These are phyloP conservation scores for Diaporthe citri DNA, from an alignment of 2,329 filamentous ascomycete species.

Conservation along the genomic window DNA sequence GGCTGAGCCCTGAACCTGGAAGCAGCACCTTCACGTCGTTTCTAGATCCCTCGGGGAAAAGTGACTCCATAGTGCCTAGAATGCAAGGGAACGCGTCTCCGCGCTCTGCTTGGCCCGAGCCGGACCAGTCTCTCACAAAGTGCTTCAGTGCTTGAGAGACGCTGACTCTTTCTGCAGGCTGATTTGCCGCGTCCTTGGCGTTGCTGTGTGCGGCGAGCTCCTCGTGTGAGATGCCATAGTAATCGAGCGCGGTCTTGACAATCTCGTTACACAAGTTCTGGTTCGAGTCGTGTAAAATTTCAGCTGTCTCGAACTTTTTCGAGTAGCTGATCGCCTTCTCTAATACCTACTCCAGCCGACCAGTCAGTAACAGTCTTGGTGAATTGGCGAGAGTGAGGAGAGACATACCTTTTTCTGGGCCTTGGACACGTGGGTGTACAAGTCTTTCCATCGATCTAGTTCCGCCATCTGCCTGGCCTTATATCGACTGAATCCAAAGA, in stretches of 20 bases:
- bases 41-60: not conserved
- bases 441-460: not conserved
- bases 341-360: not conserved
- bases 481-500: not conserved
- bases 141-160: not conserved
- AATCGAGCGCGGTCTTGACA: not conserved
- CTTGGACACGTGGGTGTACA: not conserved
- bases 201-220: slow-evolving; percentile 4
- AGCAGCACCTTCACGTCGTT: not conserved
- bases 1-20: not conserved
- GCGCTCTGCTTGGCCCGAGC: not conserved
- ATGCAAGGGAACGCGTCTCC: not conserved
- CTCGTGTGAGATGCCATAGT: not conserved
- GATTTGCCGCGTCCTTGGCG: not conserved
- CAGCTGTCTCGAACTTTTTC: not conserved
- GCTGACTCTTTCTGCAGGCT: not conserved
- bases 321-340: not conserved
- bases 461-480: not conserved
- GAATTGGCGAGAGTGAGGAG: no score
- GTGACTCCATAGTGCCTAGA: not conserved
- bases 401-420: not conserved
- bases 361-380: not conserved
- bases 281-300: not conserved
- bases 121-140: slow-evolving; percentile 1
- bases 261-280: not conserved